phyloP scores from a whole-genome alignment of 2,329 filamentous ascomycete species.

The Nannizziopsis barbatae region DNA sequence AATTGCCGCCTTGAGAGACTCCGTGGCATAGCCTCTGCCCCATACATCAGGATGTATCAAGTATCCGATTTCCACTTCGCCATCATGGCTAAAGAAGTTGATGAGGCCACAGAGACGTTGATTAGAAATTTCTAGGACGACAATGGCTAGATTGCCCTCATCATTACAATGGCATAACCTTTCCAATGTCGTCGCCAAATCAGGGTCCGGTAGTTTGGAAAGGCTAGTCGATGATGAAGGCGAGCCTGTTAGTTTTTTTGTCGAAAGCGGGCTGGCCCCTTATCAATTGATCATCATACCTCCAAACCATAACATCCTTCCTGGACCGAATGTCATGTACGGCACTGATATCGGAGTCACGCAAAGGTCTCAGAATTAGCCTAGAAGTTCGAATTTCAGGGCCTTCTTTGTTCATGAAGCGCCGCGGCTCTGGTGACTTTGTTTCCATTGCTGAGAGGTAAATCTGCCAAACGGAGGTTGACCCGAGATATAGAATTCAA shows the following conservation, averaged over 20 bases:
- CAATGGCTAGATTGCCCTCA: conserved; percentile 1
- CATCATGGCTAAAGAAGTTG: not conserved
- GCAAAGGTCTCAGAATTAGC: conserved; percentile 18
- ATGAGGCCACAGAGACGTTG: conserved; percentile 2
- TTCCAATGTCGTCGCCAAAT: conserved; percentile 5
- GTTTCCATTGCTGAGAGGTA: conserved; percentile 2
- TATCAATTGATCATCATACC: conserved; percentile 16
- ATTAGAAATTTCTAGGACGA: not conserved
- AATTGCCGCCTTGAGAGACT: conserved; percentile 9
- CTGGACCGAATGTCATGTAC: conserved; percentile 19
- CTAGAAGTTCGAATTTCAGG: conserved; percentile 9
- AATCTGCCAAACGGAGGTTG: not conserved
- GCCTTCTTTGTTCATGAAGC: not conserved
- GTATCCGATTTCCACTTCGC: conserved; percentile 11
- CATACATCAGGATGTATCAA: conserved; percentile 12
- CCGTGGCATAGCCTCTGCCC: conserved; percentile 15
- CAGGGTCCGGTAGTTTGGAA: conserved; percentile 7
- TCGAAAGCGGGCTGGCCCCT: too few relatives aligned
- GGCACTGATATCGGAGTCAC: conserved; percentile 16
- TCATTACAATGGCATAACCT: conserved; percentile 6
- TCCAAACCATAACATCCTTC: conserved; percentile 22
- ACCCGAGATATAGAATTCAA: too few relatives aligned
- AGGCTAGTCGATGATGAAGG: conserved; percentile 4
- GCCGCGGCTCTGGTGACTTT: not conserved
- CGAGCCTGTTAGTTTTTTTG: not conserved